These are phyloP conservation scores for Colletotrichum spinosum DNA, from an alignment of 2,329 filamentous ascomycete species.

Conservation along the genomic window DNA sequence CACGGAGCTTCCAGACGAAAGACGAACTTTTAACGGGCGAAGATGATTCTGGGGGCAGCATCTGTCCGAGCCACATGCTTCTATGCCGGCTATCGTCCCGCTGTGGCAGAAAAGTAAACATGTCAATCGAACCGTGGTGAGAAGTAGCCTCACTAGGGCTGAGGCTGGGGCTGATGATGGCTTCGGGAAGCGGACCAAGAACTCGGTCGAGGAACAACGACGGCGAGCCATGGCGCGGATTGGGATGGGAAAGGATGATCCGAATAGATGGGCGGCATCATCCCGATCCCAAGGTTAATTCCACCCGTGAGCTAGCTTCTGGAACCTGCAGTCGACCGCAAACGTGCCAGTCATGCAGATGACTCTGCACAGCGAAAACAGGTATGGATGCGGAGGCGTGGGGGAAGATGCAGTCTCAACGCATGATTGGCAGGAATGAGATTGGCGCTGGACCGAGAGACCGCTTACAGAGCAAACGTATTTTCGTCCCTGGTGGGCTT, in stretches of 20 bases:
- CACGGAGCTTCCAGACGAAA: neutral
- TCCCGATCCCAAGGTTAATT: slow-evolving; percentile 1
- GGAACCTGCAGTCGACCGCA: slow-evolving; percentile 3
- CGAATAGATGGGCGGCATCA: slow-evolving; percentile 4
- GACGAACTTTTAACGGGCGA: slow-evolving; percentile 6
- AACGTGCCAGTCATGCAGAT: neutral
- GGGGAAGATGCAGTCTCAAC: neutral
- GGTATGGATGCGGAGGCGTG: slow-evolving; percentile 5
- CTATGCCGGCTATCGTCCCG: neutral
- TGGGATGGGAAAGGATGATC: slow-evolving; percentile 4
- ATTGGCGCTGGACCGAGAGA: slow-evolving; percentile 2
- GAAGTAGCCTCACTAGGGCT: slow-evolving; percentile 17
- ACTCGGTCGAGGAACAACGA: slow-evolving; percentile 6
- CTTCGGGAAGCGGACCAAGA: slow-evolving; percentile 5
- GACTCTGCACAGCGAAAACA: neutral
- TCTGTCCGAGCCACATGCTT: slow-evolving; percentile 17
- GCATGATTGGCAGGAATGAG: slow-evolving; percentile 21
- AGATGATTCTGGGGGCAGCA: neutral
- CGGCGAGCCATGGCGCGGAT: neutral
- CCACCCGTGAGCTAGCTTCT: slow-evolving; percentile 14
- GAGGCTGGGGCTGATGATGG: slow-evolving; percentile 33
- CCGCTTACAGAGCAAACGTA: slow-evolving; percentile 34
- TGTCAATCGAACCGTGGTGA: neutral
- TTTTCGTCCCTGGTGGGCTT: slow-evolving; percentile 27
- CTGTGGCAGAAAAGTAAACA: neutral